Base-by-base conservation (phyloP, 805 yeast genomes). In the Hanseniaspora lindneri region DNA sequence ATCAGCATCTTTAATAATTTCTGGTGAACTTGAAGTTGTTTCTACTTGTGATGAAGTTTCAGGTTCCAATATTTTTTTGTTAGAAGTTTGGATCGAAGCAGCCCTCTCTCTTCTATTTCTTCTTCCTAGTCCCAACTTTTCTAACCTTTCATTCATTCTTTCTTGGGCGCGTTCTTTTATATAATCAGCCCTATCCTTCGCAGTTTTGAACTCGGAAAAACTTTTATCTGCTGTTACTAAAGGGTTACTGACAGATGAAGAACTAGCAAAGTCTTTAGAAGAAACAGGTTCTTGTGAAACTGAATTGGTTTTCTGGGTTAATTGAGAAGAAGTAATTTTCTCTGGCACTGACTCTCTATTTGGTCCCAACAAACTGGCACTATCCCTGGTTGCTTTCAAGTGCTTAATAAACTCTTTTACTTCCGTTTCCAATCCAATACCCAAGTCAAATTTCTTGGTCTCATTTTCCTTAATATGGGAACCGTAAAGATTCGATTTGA, bases 71-170 rank as follows among this genome's bases (percentile, higher is more conserved):
- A 30, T 14, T 30, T 30, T 30, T 9, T 9, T 17, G 6, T 10
- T 11, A 30, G 17, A 30, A 30, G 10, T 30, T 30, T 11, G 54
- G 7, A 20, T 2, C 3, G 34, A 14, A 3, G 28, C 46, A 28
- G 20, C 27, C 34, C 44, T 47, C n/a, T 28, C 28, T 47, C 50
- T 47, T 47, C 50, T 47, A 10, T 24, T 25, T 43, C 66, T 64
- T 59, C 77, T 68, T 20, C 71, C 65, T 51, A 85, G 74, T 2
- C 95, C 95, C 50, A 86, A 70, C 53, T 79, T 82, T 2, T 94
- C 94, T 57, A 86, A 70, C 56, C 86, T 72, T 57, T 83, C 94
- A 52, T 78, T 79, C 96, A 87, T 86, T 63, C 83, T 75, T 57
- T 79, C 78, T 56, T 75, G 75, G 2, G 85, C 85, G 58, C 83